Conservation (phyloP, 1,139 yeast species). For the Saccharomyces uvarum region DNA sequence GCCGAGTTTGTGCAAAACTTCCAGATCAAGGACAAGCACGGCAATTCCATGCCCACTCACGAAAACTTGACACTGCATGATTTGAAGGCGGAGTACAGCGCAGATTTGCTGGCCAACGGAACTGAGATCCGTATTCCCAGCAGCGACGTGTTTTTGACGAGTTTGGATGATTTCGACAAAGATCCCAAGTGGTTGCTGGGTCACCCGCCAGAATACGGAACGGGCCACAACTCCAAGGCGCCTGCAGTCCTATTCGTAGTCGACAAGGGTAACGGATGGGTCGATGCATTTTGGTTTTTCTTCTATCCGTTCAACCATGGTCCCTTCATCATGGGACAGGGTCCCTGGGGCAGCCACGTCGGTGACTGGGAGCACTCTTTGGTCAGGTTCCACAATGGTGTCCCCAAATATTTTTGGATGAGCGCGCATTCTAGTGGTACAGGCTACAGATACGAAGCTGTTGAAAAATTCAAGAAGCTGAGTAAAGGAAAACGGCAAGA, state of each 20-base stretch:
- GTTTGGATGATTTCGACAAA: conserved; percentile 55
- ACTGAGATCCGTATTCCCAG: conserved; percentile 18
- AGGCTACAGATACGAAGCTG: conserved; percentile 66
- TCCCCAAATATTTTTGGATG: conserved; percentile 84
- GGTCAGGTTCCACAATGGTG: conserved; percentile 70
- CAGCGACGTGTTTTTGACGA: conserved; percentile 44
- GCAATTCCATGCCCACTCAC: conserved; percentile 29
- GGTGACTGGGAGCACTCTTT: conserved; percentile 97
- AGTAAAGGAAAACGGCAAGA: conserved; percentile 13
- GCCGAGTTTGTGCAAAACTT: conserved; percentile 59
- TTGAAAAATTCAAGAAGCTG: conserved; percentile 51
- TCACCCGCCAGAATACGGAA: conserved; percentile 51
- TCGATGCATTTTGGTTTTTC: conserved; percentile 87
- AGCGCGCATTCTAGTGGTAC: conserved; percentile 98
- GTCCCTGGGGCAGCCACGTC: conserved; percentile 91
- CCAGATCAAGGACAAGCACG: conserved; percentile 34
- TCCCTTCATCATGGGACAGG: conserved; percentile 91
- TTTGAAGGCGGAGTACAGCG: conserved; percentile 16
- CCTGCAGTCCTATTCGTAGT: conserved; percentile 76
- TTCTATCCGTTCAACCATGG: conserved; percentile 87
- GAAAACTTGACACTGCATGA: conserved; percentile 20
- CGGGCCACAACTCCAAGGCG: conserved; percentile 62
- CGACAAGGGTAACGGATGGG: conserved; percentile 81
- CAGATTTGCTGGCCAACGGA: conserved; percentile 15
- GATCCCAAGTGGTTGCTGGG: conserved; percentile 84